Evolutionary conservation across 192 early-diverging fungal genomes (phyloP), one percentile per base, ranked within the genome.

Genomic region (Jimgerdemannia flammicorona): DNA sequence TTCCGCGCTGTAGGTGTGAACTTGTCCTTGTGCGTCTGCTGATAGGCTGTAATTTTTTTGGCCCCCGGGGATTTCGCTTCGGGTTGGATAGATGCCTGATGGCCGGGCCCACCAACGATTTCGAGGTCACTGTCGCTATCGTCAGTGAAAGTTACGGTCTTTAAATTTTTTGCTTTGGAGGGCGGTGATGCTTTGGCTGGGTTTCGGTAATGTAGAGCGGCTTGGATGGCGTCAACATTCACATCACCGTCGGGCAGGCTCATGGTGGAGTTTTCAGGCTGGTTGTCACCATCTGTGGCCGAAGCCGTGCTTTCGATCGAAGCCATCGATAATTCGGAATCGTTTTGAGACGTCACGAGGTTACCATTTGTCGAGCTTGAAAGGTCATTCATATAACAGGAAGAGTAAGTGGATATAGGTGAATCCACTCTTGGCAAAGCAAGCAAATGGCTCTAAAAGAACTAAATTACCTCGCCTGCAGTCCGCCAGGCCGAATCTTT

Each of bases 81-180:
- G 8, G 49, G 49, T 4, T 68, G 65, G 49, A 74, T 65, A 3
- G 74, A 75, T 3, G 69, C 20, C 17, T 69, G 6, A 11, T 54
- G 72, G 39, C 4, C 70, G 0, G 78, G 78, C 40, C 10, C 65
- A 4, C 74, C 74, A 43, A 80, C 64, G 44, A 80, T 77, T n/a
- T 77, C 75, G 18, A 80, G 68, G 64, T 80, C 79, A 70, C 75
- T 76, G 9, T 77, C 75, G 43, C 70, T 74, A 18, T 72, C 75
- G 42, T 70, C 29, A 9, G 40, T 41, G 19, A 68, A 41, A 19
- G 8, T 20, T 9, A 20, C 6, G 19, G 67, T 68, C 18, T 68
- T 41, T 7, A 6, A 9, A 14, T 0, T 0, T 68, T 40, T 68
- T 40, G 67, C 6, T 68, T 20, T 68, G 67, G 9, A 6, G 19